Base-by-base conservation (phyloP, 768 basidiomycete species). In the Termitomyces sp. region DNA sequence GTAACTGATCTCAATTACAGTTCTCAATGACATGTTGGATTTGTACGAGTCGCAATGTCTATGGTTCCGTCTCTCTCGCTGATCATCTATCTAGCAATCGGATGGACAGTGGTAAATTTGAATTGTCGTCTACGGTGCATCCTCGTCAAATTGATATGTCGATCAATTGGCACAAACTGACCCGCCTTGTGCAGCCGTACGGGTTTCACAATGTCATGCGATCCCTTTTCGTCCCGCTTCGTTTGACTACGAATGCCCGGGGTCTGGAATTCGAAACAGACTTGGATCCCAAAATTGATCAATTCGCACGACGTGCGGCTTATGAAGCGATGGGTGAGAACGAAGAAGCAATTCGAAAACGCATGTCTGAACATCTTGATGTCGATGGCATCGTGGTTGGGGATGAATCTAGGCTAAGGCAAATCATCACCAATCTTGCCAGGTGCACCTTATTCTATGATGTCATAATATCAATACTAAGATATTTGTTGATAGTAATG, bases 71-170 rank as follows among this genome's bases (percentile, higher is more conserved):
- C 40, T 51, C 53, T 31, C 33, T 43, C n/a, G 0, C 17, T 52
- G 35, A 59, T 54, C 12, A 43, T 37, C 38, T 45, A 41, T 56
- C 28, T 62, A 87, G 89, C 68, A 89, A 91, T 73, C 85, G 89
- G 42, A 89, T 91, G 86, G 91, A 94, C 63, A 88, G 87, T 55
- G 90, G 90, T 3, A 82, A 84, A 52, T 96, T 97, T 62, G 87
- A 91, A 67, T 84, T 82, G 28, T 78, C 82, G 19, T 76, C 76
- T 9, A 75, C 78, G 71, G 81, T 82, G 47, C 37, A 71, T 10
- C 19, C 53, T 56, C 14, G 40, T 47, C 10, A 38, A 44, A 12
- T 5, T 37, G 17, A 15, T 12, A 12, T 46, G 23, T 8, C 37
- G 46, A 15, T 52, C 54, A 30, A 55, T 30, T 40, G 15, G 40